Percentiles rank a stretch among this genome's conserved stretches.
Evolutionary conservation across 306 rosid genomes (phyloP).

Genomic region (Arachis hypogaea): DNA sequence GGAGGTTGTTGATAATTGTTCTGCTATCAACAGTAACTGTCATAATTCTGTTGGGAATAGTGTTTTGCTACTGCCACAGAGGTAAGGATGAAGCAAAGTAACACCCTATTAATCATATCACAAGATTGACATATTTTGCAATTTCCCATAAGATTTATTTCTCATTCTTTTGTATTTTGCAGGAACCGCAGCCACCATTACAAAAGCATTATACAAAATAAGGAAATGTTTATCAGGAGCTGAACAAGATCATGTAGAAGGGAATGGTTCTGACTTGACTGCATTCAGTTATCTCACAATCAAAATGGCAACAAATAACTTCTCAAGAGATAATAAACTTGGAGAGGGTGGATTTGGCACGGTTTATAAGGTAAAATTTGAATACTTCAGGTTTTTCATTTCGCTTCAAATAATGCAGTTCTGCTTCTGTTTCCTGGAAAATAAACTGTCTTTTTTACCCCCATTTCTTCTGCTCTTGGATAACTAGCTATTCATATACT

Average conservation of each 20-base stretch:
- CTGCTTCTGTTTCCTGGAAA: too few relatives aligned
- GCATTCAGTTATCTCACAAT: conserved; percentile 47
- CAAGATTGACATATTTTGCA: not conserved
- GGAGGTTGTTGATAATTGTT: conserved; percentile 36
- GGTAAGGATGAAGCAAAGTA: conserved; percentile 29
- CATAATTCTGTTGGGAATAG: conserved; percentile 36
- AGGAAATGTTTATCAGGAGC: conserved; percentile 29
- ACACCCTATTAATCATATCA: not conserved
- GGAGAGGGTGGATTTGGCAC: conserved; percentile 63
- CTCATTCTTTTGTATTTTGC: not conserved
- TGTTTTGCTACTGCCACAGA: conserved; percentile 32
- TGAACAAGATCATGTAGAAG: conserved; percentile 28
- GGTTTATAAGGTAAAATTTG: conserved; percentile 55
- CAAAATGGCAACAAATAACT: conserved; percentile 56
- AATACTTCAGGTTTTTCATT: not conserved
- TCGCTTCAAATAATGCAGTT: too few relatives aligned
- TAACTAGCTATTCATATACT: not conserved
- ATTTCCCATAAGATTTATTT: not conserved
- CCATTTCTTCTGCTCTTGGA: not conserved
- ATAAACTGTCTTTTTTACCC: too few relatives aligned
- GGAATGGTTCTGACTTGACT: conserved; percentile 40
- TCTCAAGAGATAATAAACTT: conserved; percentile 50
- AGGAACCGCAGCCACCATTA: conserved; percentile 21
- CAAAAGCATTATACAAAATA: conserved; percentile 28
- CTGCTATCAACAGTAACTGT: conserved; percentile 32